phyloP scores from a whole-genome alignment of 441 rosid species.

The Croton setiger region DNA sequence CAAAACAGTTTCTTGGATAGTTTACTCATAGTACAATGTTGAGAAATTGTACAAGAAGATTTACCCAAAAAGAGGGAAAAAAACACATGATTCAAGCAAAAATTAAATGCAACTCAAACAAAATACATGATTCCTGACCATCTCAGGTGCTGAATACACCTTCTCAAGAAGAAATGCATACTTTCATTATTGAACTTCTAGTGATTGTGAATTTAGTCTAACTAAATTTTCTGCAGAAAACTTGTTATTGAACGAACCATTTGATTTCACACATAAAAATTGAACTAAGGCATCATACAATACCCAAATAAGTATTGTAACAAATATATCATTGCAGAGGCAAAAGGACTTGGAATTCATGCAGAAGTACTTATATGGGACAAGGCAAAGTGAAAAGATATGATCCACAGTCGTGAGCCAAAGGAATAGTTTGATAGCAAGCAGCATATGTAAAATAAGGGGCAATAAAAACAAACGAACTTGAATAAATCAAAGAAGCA shows the following conservation, averaged over 20 bases:
- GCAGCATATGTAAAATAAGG: neutral
- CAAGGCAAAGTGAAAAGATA: neutral
- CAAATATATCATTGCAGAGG: neutral
- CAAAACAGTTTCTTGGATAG: neutral
- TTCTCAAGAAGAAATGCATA: neutral
- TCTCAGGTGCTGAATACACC: neutral
- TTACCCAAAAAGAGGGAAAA: neutral
- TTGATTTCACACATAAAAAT: neutral
- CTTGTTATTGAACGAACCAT: neutral
- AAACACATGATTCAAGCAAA: neutral
- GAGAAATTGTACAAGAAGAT: neutral
- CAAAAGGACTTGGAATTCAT: neutral
- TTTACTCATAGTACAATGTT: neutral
- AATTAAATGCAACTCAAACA: neutral
- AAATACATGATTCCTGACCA: neutral
- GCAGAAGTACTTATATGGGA: neutral
- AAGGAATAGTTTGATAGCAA: neutral
- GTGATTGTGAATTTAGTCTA: neutral
- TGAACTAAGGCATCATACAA: constrained; percentile 3
- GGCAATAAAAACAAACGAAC: neutral
- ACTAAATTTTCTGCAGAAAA: neutral
- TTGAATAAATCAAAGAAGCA: neutral
- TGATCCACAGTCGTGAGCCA: neutral
- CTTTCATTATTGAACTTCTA: neutral
- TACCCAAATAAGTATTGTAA: neutral